Evolutionary conservation across 805 yeast species (phyloP), one percentile per base, ranked within the genome.

Genomic region (Candida suzukii): DNA sequence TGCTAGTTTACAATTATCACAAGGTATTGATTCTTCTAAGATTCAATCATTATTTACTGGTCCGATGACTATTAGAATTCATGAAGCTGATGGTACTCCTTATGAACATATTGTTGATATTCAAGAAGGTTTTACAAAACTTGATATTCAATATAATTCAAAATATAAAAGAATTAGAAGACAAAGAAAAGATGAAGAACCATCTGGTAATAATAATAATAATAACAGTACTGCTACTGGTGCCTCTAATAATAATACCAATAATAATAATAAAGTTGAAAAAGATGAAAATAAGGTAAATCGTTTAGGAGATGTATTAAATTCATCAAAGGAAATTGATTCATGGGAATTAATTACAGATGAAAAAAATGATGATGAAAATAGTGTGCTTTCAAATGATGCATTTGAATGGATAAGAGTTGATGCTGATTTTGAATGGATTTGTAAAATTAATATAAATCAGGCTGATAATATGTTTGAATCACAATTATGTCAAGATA

Each of bases 351-450:
- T 88, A 11, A 69, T 74, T 24, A 47, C 47, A 22, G 95, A 87
- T 34, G 79, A 86, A 76, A 66, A 74, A 13, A 72, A 72, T 37
- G 81, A 80, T 25, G 88, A 82, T 39, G 90, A 80, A 44, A 88
- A 81, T 33, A 66, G 66, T 32, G 70, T 77, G 66, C 70, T 76
- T 19, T 53, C 46, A 29, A 79, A 77, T 51, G 97, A 91, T 52
- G 96, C 96, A 0, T 93, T 88, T 61, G 99, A 93, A 54, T 93
- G 99, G 99, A 72, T 93, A 30, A 71, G 99, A 51, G 86, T 91
- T n/a, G 99, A 93, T 63, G 90, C 97, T 0, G 99, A 93, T 59
- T 85, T 83, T 53, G 99, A 93, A 59, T 93, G 99, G 99, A 83
- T 93, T 38, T 87, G 95, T 45, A 77, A 76, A 49, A 68, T 87